These are phyloP conservation scores for Lonicera japonica DNA, from an alignment of 129 eudicot genomes.

Conservation along the genomic window DNA sequence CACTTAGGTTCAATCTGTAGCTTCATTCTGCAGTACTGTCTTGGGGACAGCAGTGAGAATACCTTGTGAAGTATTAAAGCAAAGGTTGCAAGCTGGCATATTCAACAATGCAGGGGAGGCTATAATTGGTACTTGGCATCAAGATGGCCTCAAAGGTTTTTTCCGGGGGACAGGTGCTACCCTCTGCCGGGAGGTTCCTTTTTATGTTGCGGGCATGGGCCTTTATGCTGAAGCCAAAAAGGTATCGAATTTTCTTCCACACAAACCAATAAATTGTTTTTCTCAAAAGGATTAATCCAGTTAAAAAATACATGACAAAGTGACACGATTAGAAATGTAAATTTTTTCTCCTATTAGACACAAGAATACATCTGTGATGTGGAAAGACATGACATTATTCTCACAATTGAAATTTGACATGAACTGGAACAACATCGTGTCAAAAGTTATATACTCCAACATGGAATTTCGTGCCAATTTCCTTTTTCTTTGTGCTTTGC, in stretches of 20 bases:
- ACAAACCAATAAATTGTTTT: no score
- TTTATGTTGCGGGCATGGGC: slow-evolving; percentile 98
- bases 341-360: no score
- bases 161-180: slow-evolving; percentile 98
- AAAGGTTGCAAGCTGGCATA: slow-evolving; percentile 90
- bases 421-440: no score
- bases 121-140: slow-evolving; percentile 78
- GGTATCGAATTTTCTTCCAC: slow-evolving; percentile 29
- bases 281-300: no score
- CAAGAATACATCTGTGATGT: no score
- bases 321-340: no score
- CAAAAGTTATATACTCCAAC: no score
- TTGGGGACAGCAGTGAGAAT: slow-evolving; percentile 92
- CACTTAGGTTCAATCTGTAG: slow-evolving; percentile 75
- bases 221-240: slow-evolving; percentile 92
- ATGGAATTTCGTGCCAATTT: no score
- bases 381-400: no score
- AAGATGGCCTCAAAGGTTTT: slow-evolving; percentile 88
- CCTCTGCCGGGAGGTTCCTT: slow-evolving; percentile 94
- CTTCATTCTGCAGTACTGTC: slow-evolving; percentile 85
- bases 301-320: no score
- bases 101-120: slow-evolving; percentile 83
- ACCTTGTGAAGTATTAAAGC: slow-evolving; percentile 90
- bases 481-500: no score
- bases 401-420: no score